Percentiles rank a stretch among this genome's conserved stretches.
Evolutionary conservation across 2,329 filamentous ascomycete genomes (phyloP).

Genomic region (Neodidymelliopsis sp.): DNA sequence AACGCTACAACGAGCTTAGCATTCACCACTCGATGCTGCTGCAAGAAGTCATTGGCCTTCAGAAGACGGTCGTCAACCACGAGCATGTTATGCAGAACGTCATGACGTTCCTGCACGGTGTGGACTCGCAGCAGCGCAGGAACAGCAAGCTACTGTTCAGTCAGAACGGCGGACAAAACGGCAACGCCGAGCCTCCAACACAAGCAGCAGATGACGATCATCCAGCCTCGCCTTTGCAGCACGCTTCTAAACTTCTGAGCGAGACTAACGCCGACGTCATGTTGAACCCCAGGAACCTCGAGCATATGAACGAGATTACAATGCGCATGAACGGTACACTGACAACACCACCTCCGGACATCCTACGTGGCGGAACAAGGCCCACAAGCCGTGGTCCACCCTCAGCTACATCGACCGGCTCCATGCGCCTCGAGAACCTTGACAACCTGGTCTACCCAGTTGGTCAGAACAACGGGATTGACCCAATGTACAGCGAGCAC

Average conservation of each 20-base stretch:
- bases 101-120: conserved; percentile 70
- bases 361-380: conserved; percentile 56
- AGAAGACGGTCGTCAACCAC: conserved; percentile 76
- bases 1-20: conserved; percentile 80
- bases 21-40: conserved; percentile 70
- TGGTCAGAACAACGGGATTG: conserved; percentile 88
- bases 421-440: conserved; percentile 65
- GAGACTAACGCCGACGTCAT: conserved; percentile 72
- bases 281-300: conserved; percentile 68
- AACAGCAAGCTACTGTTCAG: conserved; percentile 61
- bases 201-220: conserved; percentile 64
- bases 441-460: conserved; percentile 87
- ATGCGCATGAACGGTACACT: conserved; percentile 63
- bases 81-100: conserved; percentile 75
- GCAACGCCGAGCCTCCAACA: conserved; percentile 52
- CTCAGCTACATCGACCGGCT: conserved; percentile 59
- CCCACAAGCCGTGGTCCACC: conserved; percentile 55
- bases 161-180: conserved; percentile 51
- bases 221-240: conserved; percentile 71
- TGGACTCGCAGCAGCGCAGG: conserved; percentile 69
- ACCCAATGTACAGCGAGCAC: conserved; percentile 92
- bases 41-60: conserved; percentile 69
- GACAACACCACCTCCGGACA: conserved; percentile 64
- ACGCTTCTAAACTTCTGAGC: conserved; percentile 70
- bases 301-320: conserved; percentile 68